phyloP scores from a whole-genome alignment of 2,329 filamentous ascomycete genomes.

The Plenodomus biglobosus region DNA sequence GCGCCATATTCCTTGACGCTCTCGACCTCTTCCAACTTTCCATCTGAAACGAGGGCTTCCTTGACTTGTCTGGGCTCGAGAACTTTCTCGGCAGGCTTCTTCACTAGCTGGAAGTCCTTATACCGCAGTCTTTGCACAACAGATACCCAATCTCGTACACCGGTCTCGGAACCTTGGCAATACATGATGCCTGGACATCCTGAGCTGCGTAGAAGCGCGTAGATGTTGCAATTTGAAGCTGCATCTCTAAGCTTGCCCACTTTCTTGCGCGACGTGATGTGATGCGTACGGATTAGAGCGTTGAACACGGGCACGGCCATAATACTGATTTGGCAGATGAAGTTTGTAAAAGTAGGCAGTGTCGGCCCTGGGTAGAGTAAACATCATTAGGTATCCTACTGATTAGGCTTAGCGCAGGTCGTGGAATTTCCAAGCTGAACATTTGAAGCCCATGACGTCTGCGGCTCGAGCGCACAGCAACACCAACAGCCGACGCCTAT shows the following conservation, averaged over 20 bases:
- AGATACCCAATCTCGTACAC: constrained; percentile 65
- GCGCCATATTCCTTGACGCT: constrained; percentile 66
- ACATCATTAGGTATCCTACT: too few relatives aligned
- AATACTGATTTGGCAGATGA: too few relatives aligned
- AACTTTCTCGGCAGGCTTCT: constrained; percentile 51
- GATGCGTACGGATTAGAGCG: constrained; percentile 74
- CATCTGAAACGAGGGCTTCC: constrained; percentile 11
- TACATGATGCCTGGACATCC: constrained; percentile 78
- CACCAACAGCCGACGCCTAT: constrained; percentile 17
- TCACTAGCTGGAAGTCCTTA: constrained; percentile 70
- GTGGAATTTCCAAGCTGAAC: background rate
- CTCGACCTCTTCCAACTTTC: constrained; percentile 58
- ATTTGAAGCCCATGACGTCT: background rate
- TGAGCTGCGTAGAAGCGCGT: constrained; percentile 67
- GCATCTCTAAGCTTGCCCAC: constrained; percentile 65
- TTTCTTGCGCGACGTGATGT: constrained; percentile 80
- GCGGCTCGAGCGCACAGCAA: background rate
- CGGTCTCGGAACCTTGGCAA: constrained; percentile 62
- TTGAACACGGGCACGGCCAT: constrained; percentile 46
- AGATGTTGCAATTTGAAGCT: constrained; percentile 61
- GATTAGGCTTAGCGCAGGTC: background rate
- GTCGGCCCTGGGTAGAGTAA: too few relatives aligned
- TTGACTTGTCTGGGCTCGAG: constrained; percentile 2
- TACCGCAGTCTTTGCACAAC: constrained; percentile 66
- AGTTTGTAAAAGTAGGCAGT: too few relatives aligned